A percentile compares a stretch with the other conserved stretches of the same genome.
Evolutionary conservation across 805 yeast species (phyloP).

Genomic region (Lipomyces sp.): DNA sequence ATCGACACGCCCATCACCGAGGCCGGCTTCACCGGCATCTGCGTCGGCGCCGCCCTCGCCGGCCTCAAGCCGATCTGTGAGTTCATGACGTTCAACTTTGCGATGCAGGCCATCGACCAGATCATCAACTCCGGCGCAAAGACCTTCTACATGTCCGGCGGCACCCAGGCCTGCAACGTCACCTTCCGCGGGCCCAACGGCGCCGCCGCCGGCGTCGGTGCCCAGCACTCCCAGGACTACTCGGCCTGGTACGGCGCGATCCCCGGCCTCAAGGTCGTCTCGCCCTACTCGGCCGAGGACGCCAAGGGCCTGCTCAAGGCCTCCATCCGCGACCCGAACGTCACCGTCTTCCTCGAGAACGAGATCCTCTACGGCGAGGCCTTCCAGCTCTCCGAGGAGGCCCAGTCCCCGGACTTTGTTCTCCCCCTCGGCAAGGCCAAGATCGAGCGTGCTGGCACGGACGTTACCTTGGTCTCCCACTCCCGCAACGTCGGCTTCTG

Average conservation of each 20-base stretch:
- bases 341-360: slow-evolving; percentile 92
- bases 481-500: slow-evolving; percentile 85
- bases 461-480: slow-evolving; percentile 85
- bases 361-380: slow-evolving; percentile 92
- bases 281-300: slow-evolving; percentile 95
- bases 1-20: slow-evolving; percentile 98
- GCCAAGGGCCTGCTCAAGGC: slow-evolving; percentile 94
- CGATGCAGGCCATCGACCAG: slow-evolving; percentile 99
- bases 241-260: slow-evolving; percentile 97
- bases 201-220: slow-evolving; percentile 99
- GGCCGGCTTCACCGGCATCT: slow-evolving; percentile 96
- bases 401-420: slow-evolving; percentile 79
- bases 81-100: slow-evolving; percentile 98
- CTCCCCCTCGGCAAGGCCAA: slow-evolving; percentile 95
- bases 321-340: slow-evolving; percentile 97
- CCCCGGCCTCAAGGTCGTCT: slow-evolving; percentile 95
- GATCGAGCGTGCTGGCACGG: slow-evolving; percentile 89
- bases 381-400: slow-evolving; percentile 87
- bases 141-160: slow-evolving; percentile 99
- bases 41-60: slow-evolving; percentile 94
- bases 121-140: slow-evolving; percentile 98
- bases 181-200: slow-evolving; percentile 99
- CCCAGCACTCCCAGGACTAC: slow-evolving; percentile 98
- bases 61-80: slow-evolving; percentile 96
- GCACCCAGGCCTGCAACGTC: slow-evolving; percentile 94